Evolutionary conservation across 1,284 basidiomycete genomes (phyloP).

Genomic region (Fomitiporia mediterranea): DNA sequence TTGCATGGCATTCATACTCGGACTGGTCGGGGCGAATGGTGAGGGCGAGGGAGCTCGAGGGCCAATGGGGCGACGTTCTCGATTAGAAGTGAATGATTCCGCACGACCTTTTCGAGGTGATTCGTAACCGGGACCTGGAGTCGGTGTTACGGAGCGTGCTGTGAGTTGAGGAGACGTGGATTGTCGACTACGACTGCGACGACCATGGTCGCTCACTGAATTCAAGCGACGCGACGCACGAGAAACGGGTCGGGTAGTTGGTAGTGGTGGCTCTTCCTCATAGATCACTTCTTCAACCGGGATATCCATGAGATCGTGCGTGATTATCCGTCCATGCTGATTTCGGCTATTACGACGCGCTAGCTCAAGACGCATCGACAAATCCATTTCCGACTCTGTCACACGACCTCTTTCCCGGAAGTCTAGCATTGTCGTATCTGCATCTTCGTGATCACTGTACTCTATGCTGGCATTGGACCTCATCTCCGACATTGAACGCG

Average conservation of each 20-base stretch:
- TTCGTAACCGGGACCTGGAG: slow-evolving; percentile 27
- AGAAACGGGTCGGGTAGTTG: slow-evolving; percentile 46
- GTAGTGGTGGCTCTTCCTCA: slow-evolving; percentile 62
- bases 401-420: slow-evolving; percentile 33
- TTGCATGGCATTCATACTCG: slow-evolving; percentile 19
- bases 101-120: slow-evolving; percentile 29
- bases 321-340: slow-evolving; percentile 49
- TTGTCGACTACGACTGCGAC: slow-evolving; percentile 36
- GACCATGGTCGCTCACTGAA: slow-evolving; percentile 10
- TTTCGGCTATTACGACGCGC: slow-evolving; percentile 78
- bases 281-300: slow-evolving; percentile 64
- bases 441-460: slow-evolving; percentile 37
- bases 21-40: slow-evolving; percentile 45
- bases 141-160: slow-evolving; percentile 18
- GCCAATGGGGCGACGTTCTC: slow-evolving; percentile 59
- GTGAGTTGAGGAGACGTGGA: slow-evolving; percentile 37
- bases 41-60: slow-evolving; percentile 57
- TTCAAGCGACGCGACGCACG: slow-evolving; percentile 37
- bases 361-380: slow-evolving; percentile 68
- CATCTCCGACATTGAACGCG: slow-evolving; percentile 41
- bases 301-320: slow-evolving; percentile 37
- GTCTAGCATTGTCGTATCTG: slow-evolving; percentile 23
- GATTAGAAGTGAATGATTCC: slow-evolving; percentile 37
- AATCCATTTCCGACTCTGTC: slow-evolving; percentile 67
- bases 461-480: slow-evolving; percentile 37